Base-by-base conservation (phyloP, 768 basidiomycete species). In the Hemileccinum rubropunctum region DNA sequence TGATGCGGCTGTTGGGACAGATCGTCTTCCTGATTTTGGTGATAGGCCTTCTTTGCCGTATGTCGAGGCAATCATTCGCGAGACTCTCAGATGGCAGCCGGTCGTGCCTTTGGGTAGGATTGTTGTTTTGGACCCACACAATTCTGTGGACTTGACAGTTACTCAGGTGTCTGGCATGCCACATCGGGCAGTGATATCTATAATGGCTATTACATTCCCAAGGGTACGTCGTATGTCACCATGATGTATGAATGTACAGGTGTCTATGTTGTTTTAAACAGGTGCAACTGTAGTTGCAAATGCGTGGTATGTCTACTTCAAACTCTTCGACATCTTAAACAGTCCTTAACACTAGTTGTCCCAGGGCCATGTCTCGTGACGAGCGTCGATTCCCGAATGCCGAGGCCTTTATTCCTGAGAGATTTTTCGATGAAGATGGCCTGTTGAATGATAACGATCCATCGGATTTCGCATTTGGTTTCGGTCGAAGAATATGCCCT, bases 171-270 rank as follows among this genome's bases (percentile, higher is more conserved):
- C 13, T 48, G 47, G 44, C 50, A 51, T 23, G 37, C 44, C 9
- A 49, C 60, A 1, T 57, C 48, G 3, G 52, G 57, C 12, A 65
- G 69, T 34, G 71, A 73, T 41, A 48, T 64, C 6, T 71, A 69
- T 42, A 48, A 57, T 12, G 71, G 66, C 0, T 63, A 61, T 50
- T 58, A 50, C 21, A 60, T 72, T 18, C 72, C 72, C 0, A 62
- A 65, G 45, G 66, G 23, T 23, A 23, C 6, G 23, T 23, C 23
- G 23, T 23, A 23, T 23, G 3, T 23, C 23, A 23, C 3, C 3
- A 23, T 23, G 9, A 30, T 30, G n/a, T 28, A 1, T 15, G 14
- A 21, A 46, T 34, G 39, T 17, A 15, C 26, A 67, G 8, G 6
- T 21, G 43, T 39, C 20, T 28, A n/a, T n/a, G 1, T 23, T 20